A percentile compares a stretch with the other conserved stretches of the same genome.
These are phyloP conservation scores for Backusella circina DNA, from an alignment of 192 early-diverging fungal genomes.

Conservation along the genomic window DNA sequence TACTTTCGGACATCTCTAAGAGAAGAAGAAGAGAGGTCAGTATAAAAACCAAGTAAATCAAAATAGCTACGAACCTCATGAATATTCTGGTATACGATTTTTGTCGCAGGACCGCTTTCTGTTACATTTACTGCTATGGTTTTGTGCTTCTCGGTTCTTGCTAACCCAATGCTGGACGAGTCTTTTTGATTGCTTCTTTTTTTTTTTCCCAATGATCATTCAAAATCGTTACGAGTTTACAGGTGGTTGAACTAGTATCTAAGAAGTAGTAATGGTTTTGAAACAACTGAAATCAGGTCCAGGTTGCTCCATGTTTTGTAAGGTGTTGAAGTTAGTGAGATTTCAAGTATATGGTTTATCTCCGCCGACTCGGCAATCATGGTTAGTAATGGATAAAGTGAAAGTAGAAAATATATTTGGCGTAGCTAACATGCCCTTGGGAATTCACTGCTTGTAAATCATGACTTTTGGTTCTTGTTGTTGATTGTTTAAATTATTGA, in stretches of 20 bases:
- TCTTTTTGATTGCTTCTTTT: neutral
- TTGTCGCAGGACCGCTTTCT: neutral
- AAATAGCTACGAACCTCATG: neutral
- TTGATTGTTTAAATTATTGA: too few relatives aligned
- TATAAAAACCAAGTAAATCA: neutral
- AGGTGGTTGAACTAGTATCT: neutral
- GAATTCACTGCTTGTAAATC: too few relatives aligned
- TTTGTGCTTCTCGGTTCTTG: neutral
- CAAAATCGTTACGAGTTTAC: neutral
- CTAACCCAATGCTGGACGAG: neutral
- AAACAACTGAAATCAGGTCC: neutral
- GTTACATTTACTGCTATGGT: neutral
- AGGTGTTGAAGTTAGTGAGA: neutral
- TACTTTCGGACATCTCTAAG: neutral
- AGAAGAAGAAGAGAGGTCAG: neutral
- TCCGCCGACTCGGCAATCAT: neutral
- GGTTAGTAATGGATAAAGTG: neutral
- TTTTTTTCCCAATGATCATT: neutral
- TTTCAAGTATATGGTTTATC: neutral
- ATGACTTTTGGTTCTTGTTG: too few relatives aligned
- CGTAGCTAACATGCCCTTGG: too few relatives aligned
- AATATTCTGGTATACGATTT: neutral
- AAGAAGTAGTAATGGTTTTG: neutral
- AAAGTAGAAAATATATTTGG: neutral
- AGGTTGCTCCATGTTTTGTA: neutral